Conservation (phyloP, 495 filamentous ascomycete species). For the Podospora conica region DNA sequence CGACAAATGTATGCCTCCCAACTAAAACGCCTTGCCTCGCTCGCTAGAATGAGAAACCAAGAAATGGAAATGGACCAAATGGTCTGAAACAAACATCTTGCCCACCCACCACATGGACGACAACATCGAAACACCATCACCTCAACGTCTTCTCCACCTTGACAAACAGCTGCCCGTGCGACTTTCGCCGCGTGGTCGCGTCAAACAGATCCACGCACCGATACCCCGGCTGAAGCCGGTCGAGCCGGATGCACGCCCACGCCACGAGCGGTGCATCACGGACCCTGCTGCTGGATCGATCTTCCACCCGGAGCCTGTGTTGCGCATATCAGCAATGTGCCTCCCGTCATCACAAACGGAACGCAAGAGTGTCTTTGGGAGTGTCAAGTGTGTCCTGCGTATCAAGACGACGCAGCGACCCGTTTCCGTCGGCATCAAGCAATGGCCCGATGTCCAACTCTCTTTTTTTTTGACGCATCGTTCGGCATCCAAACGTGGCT, state of each 20-base stretch:
- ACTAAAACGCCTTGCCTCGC: background rate
- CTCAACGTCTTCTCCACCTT: slow-evolving; percentile 44
- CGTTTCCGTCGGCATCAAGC: background rate
- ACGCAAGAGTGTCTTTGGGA: background rate
- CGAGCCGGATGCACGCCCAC: slow-evolving; percentile 86
- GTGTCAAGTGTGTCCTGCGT: background rate
- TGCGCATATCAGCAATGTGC: background rate
- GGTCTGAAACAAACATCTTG: background rate
- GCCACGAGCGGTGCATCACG: slow-evolving; percentile 58
- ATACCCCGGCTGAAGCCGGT: slow-evolving; percentile 70
- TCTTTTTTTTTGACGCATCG: background rate
- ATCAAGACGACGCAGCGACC: background rate
- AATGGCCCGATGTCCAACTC: background rate
- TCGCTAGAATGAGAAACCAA: background rate
- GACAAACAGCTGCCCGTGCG: slow-evolving; percentile 64
- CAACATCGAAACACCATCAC: slow-evolving; percentile 8
- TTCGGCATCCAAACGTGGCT: background rate
- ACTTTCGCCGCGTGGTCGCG: slow-evolving; percentile 29
- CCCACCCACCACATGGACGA: background rate
- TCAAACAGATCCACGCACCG: slow-evolving; percentile 68
- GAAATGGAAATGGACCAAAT: background rate
- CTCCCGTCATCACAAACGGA: background rate
- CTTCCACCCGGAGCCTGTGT: slow-evolving; percentile 3
- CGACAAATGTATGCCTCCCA: background rate
- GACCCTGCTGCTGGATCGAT: slow-evolving; percentile 45